Conservation (phyloP, 163 green algal species). For the Chlamydomonas reinhardtii region DNA sequence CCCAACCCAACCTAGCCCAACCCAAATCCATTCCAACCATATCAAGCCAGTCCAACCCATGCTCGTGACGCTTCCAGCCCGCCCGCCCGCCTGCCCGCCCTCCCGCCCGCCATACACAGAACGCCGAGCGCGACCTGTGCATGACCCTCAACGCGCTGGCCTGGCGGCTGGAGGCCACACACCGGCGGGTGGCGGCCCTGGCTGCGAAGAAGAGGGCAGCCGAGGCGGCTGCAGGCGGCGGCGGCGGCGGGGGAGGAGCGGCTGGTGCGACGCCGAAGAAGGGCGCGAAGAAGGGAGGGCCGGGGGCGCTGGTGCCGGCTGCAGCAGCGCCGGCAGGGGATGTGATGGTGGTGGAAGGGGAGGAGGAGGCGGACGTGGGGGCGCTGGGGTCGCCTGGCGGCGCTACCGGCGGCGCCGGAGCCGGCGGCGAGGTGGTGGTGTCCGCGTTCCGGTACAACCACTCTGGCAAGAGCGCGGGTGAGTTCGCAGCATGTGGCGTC, state of each 20-base stretch:
- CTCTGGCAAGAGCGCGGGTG: slow-evolving; percentile 12
- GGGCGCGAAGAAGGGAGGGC: not conserved
- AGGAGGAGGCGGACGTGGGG: not conserved
- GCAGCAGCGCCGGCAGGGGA: not conserved
- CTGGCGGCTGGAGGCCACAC: slow-evolving; percentile 48
- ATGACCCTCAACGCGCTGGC: slow-evolving; percentile 74
- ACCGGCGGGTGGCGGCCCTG: not conserved
- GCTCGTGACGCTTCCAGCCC: no score
- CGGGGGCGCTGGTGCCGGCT: not conserved
- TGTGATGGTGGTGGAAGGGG: not conserved
- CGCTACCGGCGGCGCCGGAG: not conserved
- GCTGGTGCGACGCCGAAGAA: not conserved
- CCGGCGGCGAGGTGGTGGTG: slow-evolving; percentile 8
- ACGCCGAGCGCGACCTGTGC: slow-evolving; percentile 76
- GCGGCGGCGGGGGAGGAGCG: not conserved
- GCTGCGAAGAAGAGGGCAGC: not conserved
- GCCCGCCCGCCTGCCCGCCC: no score
- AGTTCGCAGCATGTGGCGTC: no score
- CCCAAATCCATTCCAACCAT: no score
- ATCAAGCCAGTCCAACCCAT: no score
- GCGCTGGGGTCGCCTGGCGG: not conserved
- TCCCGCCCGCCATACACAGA: not conserved
- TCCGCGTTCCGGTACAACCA: slow-evolving; percentile 6
- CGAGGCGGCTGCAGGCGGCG: slow-evolving; percentile 2
- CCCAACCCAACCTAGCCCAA: no score